Evolutionary conservation across 352 stramenopile species (phyloP), one percentile per base, ranked within the genome.

Genomic region (Phytophthora crassamura): DNA sequence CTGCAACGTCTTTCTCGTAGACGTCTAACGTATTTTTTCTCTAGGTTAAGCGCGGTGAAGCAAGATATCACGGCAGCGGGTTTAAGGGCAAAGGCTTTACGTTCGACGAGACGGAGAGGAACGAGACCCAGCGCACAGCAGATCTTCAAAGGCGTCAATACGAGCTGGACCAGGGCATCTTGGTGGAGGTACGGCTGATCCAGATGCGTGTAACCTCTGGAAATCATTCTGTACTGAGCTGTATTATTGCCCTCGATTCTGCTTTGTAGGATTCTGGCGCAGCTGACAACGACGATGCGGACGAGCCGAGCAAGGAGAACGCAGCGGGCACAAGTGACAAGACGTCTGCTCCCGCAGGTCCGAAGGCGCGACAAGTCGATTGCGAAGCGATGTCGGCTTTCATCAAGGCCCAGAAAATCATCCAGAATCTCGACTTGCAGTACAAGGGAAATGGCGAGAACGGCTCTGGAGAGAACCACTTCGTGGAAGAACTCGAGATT

Each of bases 61-160:
- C 98, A 11, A 91, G 91, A 39, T 99, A 96, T 70, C 97, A 98
- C 40, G 89, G 89, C 18, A 98, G 91, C 59, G 98, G 98, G 0
- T 99, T 99, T 72, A 97, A 97, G 71, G 97, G 97, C 42, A 98
- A 98, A 63, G 98, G 98, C 5, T 99, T 98, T 75, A 99, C 95
- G 2, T 99, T 99, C 65, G 97, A 99, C 62, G 97, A 98, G 30
- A 98, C 77, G 14, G 98, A 99, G 72, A 90, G 98, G 57, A 99
- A 91, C 47, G 97, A 99, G 74, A 86, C 94, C 10, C 97, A 99
- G 69, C 91, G 96, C 41, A 83, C 93, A 28, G 93, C 93, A 38
- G 87, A 97, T 66, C 70, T 98, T 40, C 94, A 99, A 66, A 88
- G 82, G 35, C 88, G 92, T 6, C 91, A 96, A 58, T 96, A 96